Base-by-base conservation (phyloP, 495 filamentous ascomycete genomes). In the Penicillium coprophilum region DNA sequence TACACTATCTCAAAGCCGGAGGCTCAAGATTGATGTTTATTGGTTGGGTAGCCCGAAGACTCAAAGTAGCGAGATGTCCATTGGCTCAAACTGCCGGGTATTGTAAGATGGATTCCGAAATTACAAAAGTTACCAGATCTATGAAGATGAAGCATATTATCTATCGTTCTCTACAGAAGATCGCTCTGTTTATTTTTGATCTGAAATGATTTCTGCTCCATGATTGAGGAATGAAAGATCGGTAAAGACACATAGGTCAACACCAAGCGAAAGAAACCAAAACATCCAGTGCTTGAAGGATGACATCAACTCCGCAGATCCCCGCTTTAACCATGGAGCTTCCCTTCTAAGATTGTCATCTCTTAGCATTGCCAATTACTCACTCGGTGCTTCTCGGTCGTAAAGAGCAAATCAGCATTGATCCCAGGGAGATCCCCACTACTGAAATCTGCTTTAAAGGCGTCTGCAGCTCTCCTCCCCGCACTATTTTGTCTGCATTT, bases 331-430 rank as follows among this genome's bases (percentile, higher is more conserved):
- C 54, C 60, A 59, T 66, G 27, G 45, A 68, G 63, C 63, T 68
- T 66, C 66, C 65, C 58, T 66, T 68, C 52, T 51, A 28, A 62
- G 62, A 52, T 51, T 17, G n/a, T 12, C 27, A 9, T 7, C 27
- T 12, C 23, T 20, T 53, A 43, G 12, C 28, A 47, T 46, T 46
- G 17, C n/a, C 41, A 53, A 53, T 47, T 23, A 55, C 46, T 41
- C 32, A 32, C 40, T 67, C 66, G 64, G 64, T 65, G 59, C 55
- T 67, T 61, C 63, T 69, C 64, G 66, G 66, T 28, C 53, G 19
- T 21, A 47, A 41, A 67, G 58, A 61, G 57, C 60, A 66, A 66
- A 68, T 68, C 66, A 66, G 40, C 60, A 45, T 63, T 46, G n/a
- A 63, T 58, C 30, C 15, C 24, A 27, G n/a, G n/a, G n/a, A n/a